These are phyloP conservation scores for Echinosophora koreensis DNA, from an alignment of 306 rosid genomes.

Conservation along the genomic window DNA sequence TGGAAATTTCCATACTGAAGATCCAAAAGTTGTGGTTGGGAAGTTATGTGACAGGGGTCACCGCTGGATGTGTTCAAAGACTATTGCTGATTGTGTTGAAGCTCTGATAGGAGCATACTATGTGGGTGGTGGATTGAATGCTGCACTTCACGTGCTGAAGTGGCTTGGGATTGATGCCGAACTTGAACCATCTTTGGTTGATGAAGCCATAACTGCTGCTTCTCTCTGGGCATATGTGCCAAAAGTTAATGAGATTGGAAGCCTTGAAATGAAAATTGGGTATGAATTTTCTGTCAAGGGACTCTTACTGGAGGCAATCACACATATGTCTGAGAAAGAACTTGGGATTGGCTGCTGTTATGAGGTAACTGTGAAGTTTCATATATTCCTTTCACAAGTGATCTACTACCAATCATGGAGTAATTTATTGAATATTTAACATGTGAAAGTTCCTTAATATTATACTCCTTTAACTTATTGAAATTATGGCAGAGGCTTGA, in stretches of 20 bases:
- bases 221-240: constrained; percentile 65
- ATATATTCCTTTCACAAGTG: constrained; percentile 4
- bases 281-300: constrained; percentile 83
- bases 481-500: constrained; percentile 82
- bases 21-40: constrained; percentile 76
- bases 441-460: constrained; percentile 35
- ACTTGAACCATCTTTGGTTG: constrained; percentile 73
- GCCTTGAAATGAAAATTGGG: constrained; percentile 75
- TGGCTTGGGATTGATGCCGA: constrained; percentile 83
- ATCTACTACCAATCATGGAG: background rate
- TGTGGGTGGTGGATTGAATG: constrained; percentile 79
- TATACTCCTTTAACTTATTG: constrained; percentile 37
- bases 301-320: constrained; percentile 82
- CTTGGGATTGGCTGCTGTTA: constrained; percentile 71
- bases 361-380: constrained; percentile 61
- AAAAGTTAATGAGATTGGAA: constrained; percentile 62
- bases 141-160: constrained; percentile 82
- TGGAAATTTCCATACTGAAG: constrained; percentile 71
- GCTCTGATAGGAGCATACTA: constrained; percentile 93
- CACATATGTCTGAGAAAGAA: constrained; percentile 75
- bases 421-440: constrained; percentile 26
- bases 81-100: constrained; percentile 92
- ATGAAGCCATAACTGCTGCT: constrained; percentile 70
- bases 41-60: constrained; percentile 90
- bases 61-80: constrained; percentile 91